These are phyloP conservation scores for Apiospora hydei DNA, from an alignment of 2,329 filamentous ascomycete species.

Conservation along the genomic window DNA sequence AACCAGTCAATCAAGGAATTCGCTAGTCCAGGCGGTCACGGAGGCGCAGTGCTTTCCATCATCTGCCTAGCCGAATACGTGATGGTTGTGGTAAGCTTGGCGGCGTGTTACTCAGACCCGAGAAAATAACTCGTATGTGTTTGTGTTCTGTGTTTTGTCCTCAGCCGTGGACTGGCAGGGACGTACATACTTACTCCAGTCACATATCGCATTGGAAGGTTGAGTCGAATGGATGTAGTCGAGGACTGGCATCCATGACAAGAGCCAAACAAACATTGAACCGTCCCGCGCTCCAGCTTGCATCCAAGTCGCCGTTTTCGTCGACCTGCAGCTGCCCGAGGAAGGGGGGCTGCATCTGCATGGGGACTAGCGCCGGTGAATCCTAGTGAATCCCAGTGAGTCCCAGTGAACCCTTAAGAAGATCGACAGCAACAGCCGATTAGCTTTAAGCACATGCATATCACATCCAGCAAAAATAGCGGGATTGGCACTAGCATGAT, in stretches of 20 bases:
- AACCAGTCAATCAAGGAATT: constrained; percentile 4
- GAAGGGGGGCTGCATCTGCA: not conserved
- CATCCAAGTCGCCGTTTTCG: not conserved
- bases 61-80: constrained; percentile 17
- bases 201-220: not conserved
- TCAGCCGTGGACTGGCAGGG: not conserved
- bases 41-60: not conserved
- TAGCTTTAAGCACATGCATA: constrained; percentile 12
- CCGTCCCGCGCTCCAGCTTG: not conserved
- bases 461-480: constrained; percentile 12
- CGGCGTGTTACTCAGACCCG: not conserved
- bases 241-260: not conserved
- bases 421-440: constrained; percentile 17
- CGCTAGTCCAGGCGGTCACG: constrained; percentile 1
- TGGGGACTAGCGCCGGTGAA: not conserved
- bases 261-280: constrained; percentile 12
- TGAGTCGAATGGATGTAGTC: not conserved
- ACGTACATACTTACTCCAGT: no score
- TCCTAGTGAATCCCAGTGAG: not conserved
- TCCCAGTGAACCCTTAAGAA: constrained; percentile 9
- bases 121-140: not conserved
- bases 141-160: not conserved
- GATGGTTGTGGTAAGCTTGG: constrained; percentile 7
- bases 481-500: constrained; percentile 18
- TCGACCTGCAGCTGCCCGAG: constrained; percentile 1